phyloP scores from a whole-genome alignment of 2,329 filamentous ascomycete species.

The Domatiomyces globalis region DNA sequence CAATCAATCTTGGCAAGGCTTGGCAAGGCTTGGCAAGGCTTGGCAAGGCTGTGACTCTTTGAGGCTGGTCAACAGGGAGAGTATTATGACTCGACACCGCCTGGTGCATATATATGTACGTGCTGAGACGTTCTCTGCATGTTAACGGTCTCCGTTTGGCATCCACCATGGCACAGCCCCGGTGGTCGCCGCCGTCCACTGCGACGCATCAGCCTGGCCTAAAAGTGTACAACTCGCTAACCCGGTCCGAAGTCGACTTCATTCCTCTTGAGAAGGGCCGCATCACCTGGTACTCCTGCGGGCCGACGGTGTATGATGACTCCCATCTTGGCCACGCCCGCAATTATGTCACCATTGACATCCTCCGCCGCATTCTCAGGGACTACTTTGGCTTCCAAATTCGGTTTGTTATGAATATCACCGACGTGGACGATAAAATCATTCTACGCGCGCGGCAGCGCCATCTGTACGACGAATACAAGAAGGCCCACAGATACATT shows the following conservation, averaged over 20 bases:
- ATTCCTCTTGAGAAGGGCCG: constrained; percentile 54
- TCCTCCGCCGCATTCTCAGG: constrained; percentile 65
- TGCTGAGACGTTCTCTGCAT: constrained; percentile 6
- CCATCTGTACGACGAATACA: constrained; percentile 59
- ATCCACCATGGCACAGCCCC: constrained; percentile 24
- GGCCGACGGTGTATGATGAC: constrained; percentile 74
- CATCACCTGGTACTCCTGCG: constrained; percentile 78
- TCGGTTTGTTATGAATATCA: constrained; percentile 86
- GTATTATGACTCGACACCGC: not conserved
- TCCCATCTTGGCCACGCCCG: constrained; percentile 69
- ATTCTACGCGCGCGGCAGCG: constrained; percentile 58
- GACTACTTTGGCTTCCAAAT: constrained; percentile 75
- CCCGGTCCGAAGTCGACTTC: constrained; percentile 59
- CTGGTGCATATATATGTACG: not conserved
- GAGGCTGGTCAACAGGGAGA: not conserved
- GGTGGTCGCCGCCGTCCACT: constrained; percentile 30
- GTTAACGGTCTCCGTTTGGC: constrained; percentile 22
- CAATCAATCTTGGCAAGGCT: not conserved
- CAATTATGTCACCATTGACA: constrained; percentile 85
- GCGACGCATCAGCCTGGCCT: constrained; percentile 39
- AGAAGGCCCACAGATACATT: constrained; percentile 33
- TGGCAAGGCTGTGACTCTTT: not conserved
- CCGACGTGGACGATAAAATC: constrained; percentile 68
- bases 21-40: not conserved
- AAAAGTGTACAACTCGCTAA: constrained; percentile 68